A percentile compares a stretch with the other conserved stretches of the same genome.
Evolutionary conservation across 345 rosid genomes (phyloP).

Genomic region (Leavenworthia alabamica): DNA sequence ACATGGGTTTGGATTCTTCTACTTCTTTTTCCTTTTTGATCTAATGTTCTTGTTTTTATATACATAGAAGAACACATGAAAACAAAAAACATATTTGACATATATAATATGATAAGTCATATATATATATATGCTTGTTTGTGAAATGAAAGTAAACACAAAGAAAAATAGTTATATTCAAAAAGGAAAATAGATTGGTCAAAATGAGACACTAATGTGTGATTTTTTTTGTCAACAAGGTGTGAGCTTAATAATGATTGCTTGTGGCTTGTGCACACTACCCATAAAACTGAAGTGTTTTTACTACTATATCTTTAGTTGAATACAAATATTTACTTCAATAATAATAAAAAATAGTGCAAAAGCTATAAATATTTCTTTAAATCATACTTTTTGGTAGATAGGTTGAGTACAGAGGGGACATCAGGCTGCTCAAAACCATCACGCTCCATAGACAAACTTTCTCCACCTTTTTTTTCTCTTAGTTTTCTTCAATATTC

Average conservation of each 20-base stretch:
- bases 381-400: constrained; percentile 32
- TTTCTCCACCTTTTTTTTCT: constrained; percentile 22
- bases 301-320: too few relatives aligned
- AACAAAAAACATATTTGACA: constrained; percentile 19
- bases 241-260: too few relatives aligned
- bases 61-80: constrained; percentile 12
- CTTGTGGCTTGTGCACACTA: too few relatives aligned
- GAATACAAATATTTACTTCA: constrained; percentile 17
- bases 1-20: constrained; percentile 18
- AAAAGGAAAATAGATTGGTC: too few relatives aligned
- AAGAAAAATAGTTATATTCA: constrained; percentile 14
- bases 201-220: too few relatives aligned
- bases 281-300: too few relatives aligned
- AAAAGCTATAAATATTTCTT: constrained; percentile 24
- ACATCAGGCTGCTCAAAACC: constrained; percentile 31
- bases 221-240: too few relatives aligned
- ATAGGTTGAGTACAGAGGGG: constrained; percentile 38
- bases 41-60: too few relatives aligned
- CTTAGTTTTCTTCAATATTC: constrained; percentile 25
- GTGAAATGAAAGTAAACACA: constrained; percentile 15
- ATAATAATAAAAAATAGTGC: constrained; percentile 21
- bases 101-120: constrained; percentile 6
- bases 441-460: constrained; percentile 38
- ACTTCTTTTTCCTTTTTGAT: neutral
- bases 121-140: neutral